Evolutionary conservation across 352 stramenopile species (phyloP), one percentile per base, ranked within the genome.

Genomic region (Globisporangium canariense): DNA sequence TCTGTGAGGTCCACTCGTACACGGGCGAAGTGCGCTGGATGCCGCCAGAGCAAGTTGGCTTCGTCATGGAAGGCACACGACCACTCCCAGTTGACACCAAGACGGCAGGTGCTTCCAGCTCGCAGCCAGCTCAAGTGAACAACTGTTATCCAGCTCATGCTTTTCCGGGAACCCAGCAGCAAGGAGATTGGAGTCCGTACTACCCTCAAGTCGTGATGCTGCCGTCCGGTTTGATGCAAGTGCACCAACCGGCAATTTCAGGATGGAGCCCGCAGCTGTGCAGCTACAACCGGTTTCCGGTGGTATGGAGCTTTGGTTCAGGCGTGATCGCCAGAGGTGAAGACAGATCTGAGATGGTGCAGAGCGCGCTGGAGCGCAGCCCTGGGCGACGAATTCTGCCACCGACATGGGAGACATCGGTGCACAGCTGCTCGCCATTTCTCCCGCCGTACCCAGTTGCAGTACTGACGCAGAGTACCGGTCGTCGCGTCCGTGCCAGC

Each of bases 21-120:
- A 92, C 83, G 25, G 83, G 83, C 0, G 83, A 92, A 78, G 79
- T 90, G 63, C 76, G 77, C n/a, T 91, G 81, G 81, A 71, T 75
- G 43, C 77, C 70, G 51, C 78, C 76, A 3, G 71, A 76, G 56
- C 70, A 68, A 5, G 68, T 77, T 18, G 75, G 79, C 47, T 86
- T 85, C 32, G 74, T 83, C 63, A 83, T 79, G 75, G 70, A 82
- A 50, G 75, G 71, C 32, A 62, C 75, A 54, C 78, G 75, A 28
- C 70, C 73, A 32, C 49, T 87, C 28, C 73, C 78, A 36, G 66
- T 47, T 11, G 45, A 65, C 10, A 50, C 41, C 53, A 61, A 28
- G 6, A 45, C 1, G 0, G 3, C 47, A 2, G n/a, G 14, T 22
- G 32, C 4, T 28, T 4, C 1, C 5, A 32, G 5, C 14, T 3